Conservation (phyloP, 371 early-diverging fungal genomes). For the Mortierella sp. region DNA sequence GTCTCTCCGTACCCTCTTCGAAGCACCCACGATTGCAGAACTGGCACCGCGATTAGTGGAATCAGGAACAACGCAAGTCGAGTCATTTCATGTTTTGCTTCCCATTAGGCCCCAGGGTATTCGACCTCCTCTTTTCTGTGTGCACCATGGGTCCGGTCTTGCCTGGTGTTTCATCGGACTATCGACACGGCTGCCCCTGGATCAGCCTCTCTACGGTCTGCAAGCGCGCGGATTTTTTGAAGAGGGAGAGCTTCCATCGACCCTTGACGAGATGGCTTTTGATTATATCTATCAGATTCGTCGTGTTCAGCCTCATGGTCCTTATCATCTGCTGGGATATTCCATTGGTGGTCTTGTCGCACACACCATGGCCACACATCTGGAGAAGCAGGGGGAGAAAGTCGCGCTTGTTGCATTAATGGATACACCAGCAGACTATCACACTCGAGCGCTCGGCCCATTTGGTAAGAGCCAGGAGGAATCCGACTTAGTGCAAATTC, state of each 20-base stretch:
- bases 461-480: too few species aligned
- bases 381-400: not conserved
- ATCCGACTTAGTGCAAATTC: too few species aligned
- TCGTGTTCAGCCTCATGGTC: slow-evolving; percentile 19
- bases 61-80: not conserved
- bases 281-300: slow-evolving; percentile 22
- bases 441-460: too few species aligned
- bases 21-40: slow-evolving; percentile 16
- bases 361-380: slow-evolving; percentile 1
- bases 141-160: slow-evolving; percentile 14
- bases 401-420: not conserved
- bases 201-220: slow-evolving; percentile 27
- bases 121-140: slow-evolving; percentile 19
- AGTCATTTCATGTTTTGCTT: slow-evolving; percentile 5
- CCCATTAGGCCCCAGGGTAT: slow-evolving; percentile 13
- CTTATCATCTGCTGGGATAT: slow-evolving; percentile 15
- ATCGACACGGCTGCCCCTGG: not conserved
- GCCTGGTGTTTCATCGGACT: slow-evolving; percentile 21
- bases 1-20: slow-evolving; percentile 6
- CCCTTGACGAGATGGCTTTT: slow-evolving; percentile 12
- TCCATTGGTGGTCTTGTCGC: slow-evolving; percentile 13
- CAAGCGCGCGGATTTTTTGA: slow-evolving; percentile 28
- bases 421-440: not conserved
- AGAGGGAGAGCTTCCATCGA: not conserved
- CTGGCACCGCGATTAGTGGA: not conserved